phyloP scores from a whole-genome alignment of 495 filamentous ascomycete species.

The Penicillium bialowiezense region DNA sequence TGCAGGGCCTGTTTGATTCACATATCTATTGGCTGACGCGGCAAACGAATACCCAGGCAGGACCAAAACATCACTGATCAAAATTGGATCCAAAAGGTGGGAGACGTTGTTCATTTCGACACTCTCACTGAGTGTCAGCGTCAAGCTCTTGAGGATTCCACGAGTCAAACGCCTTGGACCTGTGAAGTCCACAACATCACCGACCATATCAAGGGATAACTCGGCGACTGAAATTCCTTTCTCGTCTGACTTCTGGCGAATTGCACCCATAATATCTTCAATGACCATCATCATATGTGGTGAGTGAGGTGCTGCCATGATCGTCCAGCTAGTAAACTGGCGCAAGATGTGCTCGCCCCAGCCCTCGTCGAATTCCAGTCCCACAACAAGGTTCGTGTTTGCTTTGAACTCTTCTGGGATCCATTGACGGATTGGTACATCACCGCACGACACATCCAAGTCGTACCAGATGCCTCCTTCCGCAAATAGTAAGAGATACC shows the following conservation, averaged over 20 bases:
- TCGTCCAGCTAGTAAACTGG: slow-evolving; percentile 6
- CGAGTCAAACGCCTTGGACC: background rate
- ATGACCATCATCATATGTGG: slow-evolving; percentile 1
- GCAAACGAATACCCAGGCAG: slow-evolving; percentile 3
- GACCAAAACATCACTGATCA: slow-evolving; percentile 1
- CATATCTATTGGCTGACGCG: background rate
- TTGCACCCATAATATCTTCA: background rate
- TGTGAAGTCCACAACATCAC: slow-evolving; percentile 2
- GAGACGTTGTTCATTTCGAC: background rate
- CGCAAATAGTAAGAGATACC: background rate
- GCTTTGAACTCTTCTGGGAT: background rate
- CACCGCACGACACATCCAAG: slow-evolving; percentile 1
- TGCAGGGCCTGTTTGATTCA: background rate
- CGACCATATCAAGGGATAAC: background rate
- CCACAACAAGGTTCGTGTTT: slow-evolving; percentile 1
- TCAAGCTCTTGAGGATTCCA: background rate
- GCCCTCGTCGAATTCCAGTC: slow-evolving; percentile 1
- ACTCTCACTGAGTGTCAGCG: background rate
- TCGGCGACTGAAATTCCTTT: background rate
- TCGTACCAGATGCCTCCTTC: slow-evolving; percentile 4
- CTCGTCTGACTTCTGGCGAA: background rate
- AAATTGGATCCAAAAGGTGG: background rate
- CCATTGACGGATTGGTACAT: slow-evolving; percentile 2
- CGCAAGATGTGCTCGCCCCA: background rate
- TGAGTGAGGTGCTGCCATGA: background rate